A percentile compares a stretch with the other conserved stretches of the same genome.
Evolutionary conservation across 148 eudicot species (phyloP).

Genomic region (Dysphania ambrosioides): DNA sequence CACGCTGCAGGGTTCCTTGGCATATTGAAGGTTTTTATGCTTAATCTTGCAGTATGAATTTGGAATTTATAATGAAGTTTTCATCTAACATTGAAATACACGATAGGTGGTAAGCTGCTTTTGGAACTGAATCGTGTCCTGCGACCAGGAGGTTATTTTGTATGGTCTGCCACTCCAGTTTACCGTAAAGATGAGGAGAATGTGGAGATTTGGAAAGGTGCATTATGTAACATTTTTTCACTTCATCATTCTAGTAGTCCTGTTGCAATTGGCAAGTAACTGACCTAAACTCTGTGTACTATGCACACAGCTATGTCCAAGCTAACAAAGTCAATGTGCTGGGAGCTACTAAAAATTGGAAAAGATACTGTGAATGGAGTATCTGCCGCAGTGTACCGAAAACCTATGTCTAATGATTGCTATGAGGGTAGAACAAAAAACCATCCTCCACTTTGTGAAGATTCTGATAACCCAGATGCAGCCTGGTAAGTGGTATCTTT

Average conservation of each 20-base stretch:
- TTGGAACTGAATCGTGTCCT: constrained; percentile 64
- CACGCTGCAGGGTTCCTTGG: constrained; percentile 78
- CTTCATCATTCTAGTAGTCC: background rate
- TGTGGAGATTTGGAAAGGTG: constrained; percentile 64
- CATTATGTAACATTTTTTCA: background rate
- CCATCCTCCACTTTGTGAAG: constrained; percentile 47
- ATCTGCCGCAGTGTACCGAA: constrained; percentile 56
- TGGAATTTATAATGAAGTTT: background rate
- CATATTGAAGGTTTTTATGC: constrained; percentile 57
- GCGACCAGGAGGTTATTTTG: constrained; percentile 77
- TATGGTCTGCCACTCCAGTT: constrained; percentile 86
- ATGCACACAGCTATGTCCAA: constrained; percentile 46
- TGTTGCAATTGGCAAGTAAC: background rate
- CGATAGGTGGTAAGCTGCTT: constrained; percentile 66
- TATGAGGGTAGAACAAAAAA: constrained; percentile 46
- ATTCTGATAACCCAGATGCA: constrained; percentile 51
- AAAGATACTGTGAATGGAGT: constrained; percentile 50
- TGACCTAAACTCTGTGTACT: background rate
- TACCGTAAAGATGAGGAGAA: constrained; percentile 49
- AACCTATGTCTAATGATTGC: constrained; percentile 69
- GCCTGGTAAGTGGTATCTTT: constrained; percentile 40
- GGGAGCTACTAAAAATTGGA: constrained; percentile 46
- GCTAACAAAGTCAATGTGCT: constrained; percentile 60
- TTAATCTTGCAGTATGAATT: background rate
- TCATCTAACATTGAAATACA: background rate